Evolutionary conservation across 2,329 filamentous ascomycete genomes (phyloP).

Genomic region (Tolypocladium album): DNA sequence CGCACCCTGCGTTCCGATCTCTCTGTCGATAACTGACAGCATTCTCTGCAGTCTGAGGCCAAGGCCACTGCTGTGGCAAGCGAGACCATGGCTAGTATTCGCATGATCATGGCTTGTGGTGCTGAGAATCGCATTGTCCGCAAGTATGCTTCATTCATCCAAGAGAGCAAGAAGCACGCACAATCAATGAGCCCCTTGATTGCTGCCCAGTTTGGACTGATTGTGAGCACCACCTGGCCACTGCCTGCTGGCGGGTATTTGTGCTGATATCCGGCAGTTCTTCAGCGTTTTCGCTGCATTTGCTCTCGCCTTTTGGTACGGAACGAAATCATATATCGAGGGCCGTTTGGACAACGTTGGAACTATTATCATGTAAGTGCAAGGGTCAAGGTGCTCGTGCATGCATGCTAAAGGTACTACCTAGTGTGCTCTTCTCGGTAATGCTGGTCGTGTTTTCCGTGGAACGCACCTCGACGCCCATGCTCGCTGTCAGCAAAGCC

Average conservation of each 20-base stretch:
- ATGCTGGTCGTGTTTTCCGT: slow-evolving; percentile 48
- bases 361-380: slow-evolving; percentile 42
- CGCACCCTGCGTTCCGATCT: background rate
- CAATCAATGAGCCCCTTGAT: slow-evolving; percentile 38
- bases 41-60: slow-evolving; percentile 31
- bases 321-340: slow-evolving; percentile 37
- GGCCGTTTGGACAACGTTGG: slow-evolving; percentile 37
- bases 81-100: slow-evolving; percentile 47
- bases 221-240: slow-evolving; percentile 19
- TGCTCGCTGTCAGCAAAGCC: slow-evolving; percentile 48
- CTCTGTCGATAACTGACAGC: background rate
- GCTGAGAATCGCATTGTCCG: slow-evolving; percentile 43
- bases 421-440: slow-evolving; percentile 42
- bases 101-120: slow-evolving; percentile 53
- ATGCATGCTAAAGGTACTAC: background rate
- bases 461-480: slow-evolving; percentile 44
- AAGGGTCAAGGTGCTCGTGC: background rate
- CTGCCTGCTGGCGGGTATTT: background rate
- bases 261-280: slow-evolving; percentile 25
- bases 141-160: slow-evolving; percentile 44
- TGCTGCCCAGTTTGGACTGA: slow-evolving; percentile 39
- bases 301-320: slow-evolving; percentile 53
- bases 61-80: slow-evolving; percentile 50
- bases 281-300: slow-evolving; percentile 43
- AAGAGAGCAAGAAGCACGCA: slow-evolving; percentile 40